phyloP scores from a whole-genome alignment of 1,284 basidiomycete genomes.

The Wallemia mellicola region DNA sequence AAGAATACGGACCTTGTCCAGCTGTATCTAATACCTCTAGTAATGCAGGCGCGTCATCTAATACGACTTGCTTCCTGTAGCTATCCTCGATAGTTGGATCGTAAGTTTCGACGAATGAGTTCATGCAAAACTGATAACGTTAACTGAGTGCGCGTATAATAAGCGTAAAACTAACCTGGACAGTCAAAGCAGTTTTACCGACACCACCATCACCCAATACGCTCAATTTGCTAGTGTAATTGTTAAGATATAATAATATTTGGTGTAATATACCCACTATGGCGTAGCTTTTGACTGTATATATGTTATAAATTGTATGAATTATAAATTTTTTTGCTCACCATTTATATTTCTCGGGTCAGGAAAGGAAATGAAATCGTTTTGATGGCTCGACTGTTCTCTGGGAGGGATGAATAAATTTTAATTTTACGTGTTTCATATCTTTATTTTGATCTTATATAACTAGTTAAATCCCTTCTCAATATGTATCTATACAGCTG shows the following conservation, averaged over 20 bases:
- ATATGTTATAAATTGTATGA: background rate
- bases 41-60: slow-evolving; percentile 70
- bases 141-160: background rate
- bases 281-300: slow-evolving; percentile 1
- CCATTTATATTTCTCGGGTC: too few species aligned
- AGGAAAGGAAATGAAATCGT: too few species aligned
- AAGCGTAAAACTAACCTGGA: slow-evolving; percentile 60
- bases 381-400: too few species aligned
- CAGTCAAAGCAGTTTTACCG: slow-evolving; percentile 84
- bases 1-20: slow-evolving; percentile 40
- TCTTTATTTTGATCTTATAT: too few species aligned
- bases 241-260: slow-evolving; percentile 17
- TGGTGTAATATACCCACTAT: slow-evolving; percentile 4
- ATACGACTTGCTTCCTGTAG: slow-evolving; percentile 65
- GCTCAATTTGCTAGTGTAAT: slow-evolving; percentile 79
- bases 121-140: slow-evolving; percentile 43
- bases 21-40: slow-evolving; percentile 81
- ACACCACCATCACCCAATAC: slow-evolving; percentile 93
- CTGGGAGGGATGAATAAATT: background rate
- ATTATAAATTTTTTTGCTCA: background rate
- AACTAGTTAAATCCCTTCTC: too few species aligned
- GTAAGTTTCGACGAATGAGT: slow-evolving; percentile 77
- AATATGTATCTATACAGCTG: too few species aligned
- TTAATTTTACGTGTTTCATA: too few species aligned
- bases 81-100: slow-evolving; percentile 86